Percentiles rank a stretch among this genome's conserved stretches.
Evolutionary conservation across 805 yeast genomes (phyloP).

Genomic region (Jamesozyma lodderae): DNA sequence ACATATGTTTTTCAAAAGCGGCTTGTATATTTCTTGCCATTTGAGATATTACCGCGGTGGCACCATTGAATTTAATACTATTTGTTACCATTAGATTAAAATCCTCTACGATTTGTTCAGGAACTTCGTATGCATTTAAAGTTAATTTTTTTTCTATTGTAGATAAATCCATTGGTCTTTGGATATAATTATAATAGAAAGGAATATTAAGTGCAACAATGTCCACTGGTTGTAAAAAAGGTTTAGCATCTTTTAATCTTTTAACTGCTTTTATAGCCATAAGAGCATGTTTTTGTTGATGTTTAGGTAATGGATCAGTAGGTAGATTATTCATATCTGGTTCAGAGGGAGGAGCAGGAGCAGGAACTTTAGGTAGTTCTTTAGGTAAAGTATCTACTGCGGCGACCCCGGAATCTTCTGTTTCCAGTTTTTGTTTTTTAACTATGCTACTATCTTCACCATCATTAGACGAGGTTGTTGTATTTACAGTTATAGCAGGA

Average conservation of each 20-base stretch:
- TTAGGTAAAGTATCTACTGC: neutral
- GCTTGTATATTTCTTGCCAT: conserved; percentile 91
- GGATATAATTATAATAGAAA: conserved; percentile 72
- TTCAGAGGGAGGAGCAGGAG: conserved; percentile 66
- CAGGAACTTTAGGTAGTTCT: conserved; percentile 35
- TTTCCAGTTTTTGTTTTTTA: conserved; percentile 1
- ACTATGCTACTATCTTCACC: neutral
- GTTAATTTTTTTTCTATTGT: conserved; percentile 78
- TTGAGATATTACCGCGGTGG: conserved; percentile 68
- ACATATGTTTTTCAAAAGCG: conserved; percentile 85
- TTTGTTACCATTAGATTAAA: conserved; percentile 78
- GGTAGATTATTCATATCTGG: conserved; percentile 69
- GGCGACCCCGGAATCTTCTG: neutral
- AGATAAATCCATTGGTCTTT: conserved; percentile 86
- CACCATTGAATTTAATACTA: conserved; percentile 80
- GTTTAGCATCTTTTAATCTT: conserved; percentile 84
- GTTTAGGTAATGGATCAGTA: conserved; percentile 59
- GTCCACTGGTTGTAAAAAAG: conserved; percentile 87
- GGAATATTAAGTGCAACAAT: conserved; percentile 83
- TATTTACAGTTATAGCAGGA: neutral
- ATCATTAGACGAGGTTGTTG: neutral
- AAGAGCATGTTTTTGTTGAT: conserved; percentile 72
- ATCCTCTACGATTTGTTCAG: conserved; percentile 63
- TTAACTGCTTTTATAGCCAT: conserved; percentile 80
- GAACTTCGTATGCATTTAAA: conserved; percentile 60